phyloP scores from a whole-genome alignment of 805 yeast genomes.

The Candida sakaeoensis region DNA sequence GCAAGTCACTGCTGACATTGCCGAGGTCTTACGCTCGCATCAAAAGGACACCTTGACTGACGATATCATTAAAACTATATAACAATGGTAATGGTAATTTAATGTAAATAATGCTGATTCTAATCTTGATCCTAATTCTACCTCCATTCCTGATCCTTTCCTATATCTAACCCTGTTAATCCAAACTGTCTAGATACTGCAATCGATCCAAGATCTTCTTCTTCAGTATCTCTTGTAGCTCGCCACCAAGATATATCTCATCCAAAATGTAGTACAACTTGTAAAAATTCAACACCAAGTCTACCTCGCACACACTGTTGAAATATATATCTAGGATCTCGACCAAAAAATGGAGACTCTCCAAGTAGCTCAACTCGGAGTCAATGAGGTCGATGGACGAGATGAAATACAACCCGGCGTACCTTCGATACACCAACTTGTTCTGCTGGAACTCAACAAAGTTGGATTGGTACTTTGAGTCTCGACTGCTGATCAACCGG shows the following conservation, averaged over 20 bases:
- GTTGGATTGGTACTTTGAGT: conserved; percentile 77
- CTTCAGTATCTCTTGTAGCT: conserved; percentile 81
- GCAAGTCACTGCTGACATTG: conserved; percentile 47
- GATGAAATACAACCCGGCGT: conserved; percentile 90
- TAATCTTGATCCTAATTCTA: no score
- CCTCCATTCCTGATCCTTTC: no score
- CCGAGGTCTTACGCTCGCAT: conserved; percentile 26
- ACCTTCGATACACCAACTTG: conserved; percentile 79
- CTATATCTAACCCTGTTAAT: no score
- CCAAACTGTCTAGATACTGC: conserved; percentile 49
- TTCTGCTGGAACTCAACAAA: conserved; percentile 60
- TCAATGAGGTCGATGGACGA: conserved; percentile 75
- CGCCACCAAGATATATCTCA: conserved; percentile 88
- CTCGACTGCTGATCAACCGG: conserved; percentile 74
- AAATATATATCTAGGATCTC: conserved; percentile 84
- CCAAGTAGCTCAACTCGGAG: conserved; percentile 78
- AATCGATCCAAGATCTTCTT: conserved; percentile 61
- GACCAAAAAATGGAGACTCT: conserved; percentile 82
- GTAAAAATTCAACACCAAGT: conserved; percentile 86
- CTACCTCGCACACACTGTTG: conserved; percentile 89
- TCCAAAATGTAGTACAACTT: conserved; percentile 79
- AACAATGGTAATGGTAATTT: no score
- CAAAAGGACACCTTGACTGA: no score
- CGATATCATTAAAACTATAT: conserved; percentile 10
- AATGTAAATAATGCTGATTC: no score